phyloP scores from a whole-genome alignment of 106 monocot species.

The Dioscorea alata region DNA sequence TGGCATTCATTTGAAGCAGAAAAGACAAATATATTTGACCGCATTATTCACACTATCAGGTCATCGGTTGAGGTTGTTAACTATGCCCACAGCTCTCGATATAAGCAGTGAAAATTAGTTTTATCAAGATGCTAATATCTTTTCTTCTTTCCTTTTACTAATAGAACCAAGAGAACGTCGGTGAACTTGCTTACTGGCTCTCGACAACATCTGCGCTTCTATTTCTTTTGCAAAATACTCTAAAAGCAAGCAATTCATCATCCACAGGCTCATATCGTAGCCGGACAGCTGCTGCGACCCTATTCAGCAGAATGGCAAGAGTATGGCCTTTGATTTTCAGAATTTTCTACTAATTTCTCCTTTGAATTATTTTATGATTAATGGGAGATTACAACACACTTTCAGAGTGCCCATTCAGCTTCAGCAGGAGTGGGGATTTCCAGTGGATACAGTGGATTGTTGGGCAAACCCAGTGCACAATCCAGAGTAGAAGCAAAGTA shows the following conservation, averaged over 20 bases:
- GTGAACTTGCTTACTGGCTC: conserved; percentile 92
- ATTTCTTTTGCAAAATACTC: conserved; percentile 77
- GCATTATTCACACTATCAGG: conserved; percentile 82
- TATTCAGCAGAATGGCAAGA: conserved; percentile 64
- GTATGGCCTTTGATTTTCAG: conserved; percentile 23
- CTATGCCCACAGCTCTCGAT: neutral
- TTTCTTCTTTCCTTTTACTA: neutral
- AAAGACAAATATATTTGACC: conserved; percentile 93
- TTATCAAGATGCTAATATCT: neutral
- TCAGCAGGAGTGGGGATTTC: conserved; percentile 59
- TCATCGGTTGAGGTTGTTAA: conserved; percentile 66
- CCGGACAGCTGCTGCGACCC: conserved; percentile 31
- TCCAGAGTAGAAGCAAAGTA: conserved; percentile 85
- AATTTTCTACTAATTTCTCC: neutral
- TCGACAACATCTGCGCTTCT: conserved; percentile 80
- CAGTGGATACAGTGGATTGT: conserved; percentile 87
- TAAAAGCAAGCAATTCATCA: conserved; percentile 67
- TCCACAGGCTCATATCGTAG: conserved; percentile 31
- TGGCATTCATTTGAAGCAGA: conserved; percentile 98
- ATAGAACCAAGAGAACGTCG: conserved; percentile 59
- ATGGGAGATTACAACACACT: neutral
- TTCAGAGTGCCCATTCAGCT: conserved; percentile 46
- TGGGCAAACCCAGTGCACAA: conserved; percentile 31
- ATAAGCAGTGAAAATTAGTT: neutral
- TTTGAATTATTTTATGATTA: neutral